A percentile compares a stretch with the other conserved stretches of the same genome.
Evolutionary conservation across 345 rosid genomes (phyloP).

Genomic region (Linum usitatissimum): DNA sequence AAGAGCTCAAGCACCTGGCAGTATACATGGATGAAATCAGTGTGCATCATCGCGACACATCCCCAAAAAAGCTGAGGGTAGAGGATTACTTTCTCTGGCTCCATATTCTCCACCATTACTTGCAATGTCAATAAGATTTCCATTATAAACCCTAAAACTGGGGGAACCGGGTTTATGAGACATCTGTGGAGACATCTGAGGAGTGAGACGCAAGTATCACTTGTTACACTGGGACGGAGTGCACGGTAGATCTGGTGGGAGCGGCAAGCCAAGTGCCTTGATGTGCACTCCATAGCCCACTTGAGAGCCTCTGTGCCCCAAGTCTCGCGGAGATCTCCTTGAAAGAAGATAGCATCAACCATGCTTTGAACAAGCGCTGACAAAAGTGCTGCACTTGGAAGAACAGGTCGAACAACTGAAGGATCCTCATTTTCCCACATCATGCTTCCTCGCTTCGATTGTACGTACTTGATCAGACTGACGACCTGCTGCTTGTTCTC

Average conservation of each 20-base stretch:
- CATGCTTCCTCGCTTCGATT: slow-evolving; percentile 98
- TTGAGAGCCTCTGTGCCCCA: slow-evolving; percentile 98
- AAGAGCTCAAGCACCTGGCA: slow-evolving; percentile 98
- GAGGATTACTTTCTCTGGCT: slow-evolving; percentile 93
- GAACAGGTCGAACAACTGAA: slow-evolving; percentile 69
- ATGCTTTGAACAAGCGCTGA: slow-evolving; percentile 97
- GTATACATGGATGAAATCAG: slow-evolving; percentile 93
- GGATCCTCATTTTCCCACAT: slow-evolving; percentile 99
- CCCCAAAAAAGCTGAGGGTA: slow-evolving; percentile 99
- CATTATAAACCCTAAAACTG: slow-evolving; percentile 91
- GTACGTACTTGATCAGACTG: slow-evolving; percentile 93
- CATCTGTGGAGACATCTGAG: slow-evolving; percentile 96
- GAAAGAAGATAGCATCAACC: slow-evolving; percentile 99
- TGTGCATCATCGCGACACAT: slow-evolving; percentile 98
- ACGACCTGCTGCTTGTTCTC: slow-evolving; percentile 97
- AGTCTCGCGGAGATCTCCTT: slow-evolving; percentile 98
- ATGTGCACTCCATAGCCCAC: slow-evolving; percentile 99
- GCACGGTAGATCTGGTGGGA: slow-evolving; percentile 99
- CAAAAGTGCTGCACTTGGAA: slow-evolving; percentile 95
- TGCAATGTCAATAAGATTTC: slow-evolving; percentile 87
- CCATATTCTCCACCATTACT: slow-evolving; percentile 99
- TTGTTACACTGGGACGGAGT: slow-evolving; percentile 79
- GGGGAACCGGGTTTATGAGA: slow-evolving; percentile 89
- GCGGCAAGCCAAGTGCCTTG: slow-evolving; percentile 98
- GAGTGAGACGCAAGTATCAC: slow-evolving; percentile 86